Percentiles rank a stretch among this genome's conserved stretches.
Evolutionary conservation across 176 grass and related monocot genomes (phyloP).

Genomic region (Hordeum vulgare): MorexV3_pseudomolecules_assembly NC_058524.1:522008192-522008691

Average conservation of each 20-base stretch:
- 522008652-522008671: too few species aligned
- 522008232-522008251: constrained; percentile 65
- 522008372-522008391: not conserved
- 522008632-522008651: too few species aligned
- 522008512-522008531: not conserved
- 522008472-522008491: not conserved
- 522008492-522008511: not conserved
- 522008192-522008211: constrained; percentile 61
- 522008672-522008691: too few species aligned
- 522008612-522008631: too few species aligned
- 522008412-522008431: too few species aligned
- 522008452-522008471: not conserved
- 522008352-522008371: constrained; percentile 54
- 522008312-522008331: constrained; percentile 78
- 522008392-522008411: not conserved
- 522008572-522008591: too few species aligned
- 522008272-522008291: constrained; percentile 82
- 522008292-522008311: constrained; percentile 66
- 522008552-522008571: too few species aligned
- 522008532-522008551: too few species aligned
- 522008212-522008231: constrained; percentile 82
- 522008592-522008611: too few species aligned
- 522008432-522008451: not conserved
- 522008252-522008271: constrained; percentile 47
- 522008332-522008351: constrained; percentile 72